Percentiles rank a stretch among this genome's conserved stretches.
phyloP scores from a whole-genome alignment of 495 filamentous ascomycete species.

The Hypoxylon crocopeplum region DNA sequence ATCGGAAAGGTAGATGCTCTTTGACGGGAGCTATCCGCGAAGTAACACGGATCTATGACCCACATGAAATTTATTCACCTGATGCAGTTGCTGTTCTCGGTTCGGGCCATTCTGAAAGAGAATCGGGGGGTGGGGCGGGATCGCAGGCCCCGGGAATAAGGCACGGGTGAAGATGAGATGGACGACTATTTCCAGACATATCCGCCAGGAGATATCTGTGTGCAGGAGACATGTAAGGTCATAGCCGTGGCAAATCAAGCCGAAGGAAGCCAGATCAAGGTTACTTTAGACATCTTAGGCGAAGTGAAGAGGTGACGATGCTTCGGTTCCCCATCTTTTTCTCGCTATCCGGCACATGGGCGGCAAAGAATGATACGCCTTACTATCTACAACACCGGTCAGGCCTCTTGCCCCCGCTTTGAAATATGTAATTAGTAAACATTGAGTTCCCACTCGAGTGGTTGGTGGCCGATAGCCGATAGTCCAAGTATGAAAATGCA shows the following conservation, averaged over 20 bases:
- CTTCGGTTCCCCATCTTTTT: background rate
- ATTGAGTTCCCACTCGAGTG: conserved; percentile 1
- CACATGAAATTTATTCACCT: too few relatives aligned
- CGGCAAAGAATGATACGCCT: conserved; percentile 1
- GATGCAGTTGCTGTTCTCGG: too few relatives aligned
- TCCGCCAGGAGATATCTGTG: background rate
- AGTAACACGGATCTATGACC: background rate
- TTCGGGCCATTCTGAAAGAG: too few relatives aligned
- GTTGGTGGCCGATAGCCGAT: conserved; percentile 18
- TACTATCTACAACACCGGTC: background rate
- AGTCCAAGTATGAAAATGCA: too few relatives aligned
- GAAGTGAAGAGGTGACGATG: background rate
- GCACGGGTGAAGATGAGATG: background rate
- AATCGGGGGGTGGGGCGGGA: conserved; percentile 1
- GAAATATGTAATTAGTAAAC: background rate
- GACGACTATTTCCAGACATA: conserved; percentile 5
- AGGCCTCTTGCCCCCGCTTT: conserved; percentile 13
- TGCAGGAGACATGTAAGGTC: background rate
- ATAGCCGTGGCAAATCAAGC: conserved; percentile 1
- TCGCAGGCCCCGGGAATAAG: conserved; percentile 17
- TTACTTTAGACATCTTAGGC: background rate
- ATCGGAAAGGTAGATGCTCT: background rate
- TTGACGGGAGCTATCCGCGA: background rate
- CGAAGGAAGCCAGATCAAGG: background rate
- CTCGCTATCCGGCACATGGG: conserved; percentile 1